Base-by-base conservation (phyloP, 192 early-diverging fungal genomes). In the Rhizoclosmatium sp. region DNA sequence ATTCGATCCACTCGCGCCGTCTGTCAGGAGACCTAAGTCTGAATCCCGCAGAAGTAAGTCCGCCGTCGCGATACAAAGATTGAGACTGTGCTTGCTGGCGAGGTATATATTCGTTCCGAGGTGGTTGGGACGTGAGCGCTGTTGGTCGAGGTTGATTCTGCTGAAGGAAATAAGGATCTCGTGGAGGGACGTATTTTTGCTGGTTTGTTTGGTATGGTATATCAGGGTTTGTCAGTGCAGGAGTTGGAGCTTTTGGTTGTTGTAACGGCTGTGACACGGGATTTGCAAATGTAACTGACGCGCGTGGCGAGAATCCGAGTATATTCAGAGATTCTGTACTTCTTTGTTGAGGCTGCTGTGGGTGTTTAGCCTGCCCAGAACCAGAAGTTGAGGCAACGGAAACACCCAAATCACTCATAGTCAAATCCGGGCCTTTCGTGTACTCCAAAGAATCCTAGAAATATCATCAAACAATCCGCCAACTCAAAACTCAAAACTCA, bases 391-490 rank as follows among this genome's bases (percentile, higher is more conserved):
- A 21, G 10, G 67, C 67, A 42, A 9, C 21, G 0, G 67, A 21
- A 7, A 42, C 47, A 16, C 31, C 16, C 21, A 71, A 47, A 39
- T 71, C 70, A 47, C 51, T 71, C 23, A 71, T 19, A 21, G 70
- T 71, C 56, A 71, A 56, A 45, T 71, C 70, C 2, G 70, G 2
- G 2, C 70, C 70, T 47, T n/a, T 21, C 5, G 67, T n/a, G 45
- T 69, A 4, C 45, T 49, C 56, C 16, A 49, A 54, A 16, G 70
- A 56, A 0, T 71, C 56, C 47, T 71, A 23, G 2, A 4, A 45
- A 7, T 44, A 14, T 1, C 4, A 44, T 56, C n/a, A 74, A 62
- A 2, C 0, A 1, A 74, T 46, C 42, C 71, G 3, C 1, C 42
- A 74, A 2, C 56, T 4, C 42, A 61, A 44, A 48, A 42, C 14